Base-by-base conservation (phyloP, 148 eudicot genomes). In the Chenopodium suecicum region DNA sequence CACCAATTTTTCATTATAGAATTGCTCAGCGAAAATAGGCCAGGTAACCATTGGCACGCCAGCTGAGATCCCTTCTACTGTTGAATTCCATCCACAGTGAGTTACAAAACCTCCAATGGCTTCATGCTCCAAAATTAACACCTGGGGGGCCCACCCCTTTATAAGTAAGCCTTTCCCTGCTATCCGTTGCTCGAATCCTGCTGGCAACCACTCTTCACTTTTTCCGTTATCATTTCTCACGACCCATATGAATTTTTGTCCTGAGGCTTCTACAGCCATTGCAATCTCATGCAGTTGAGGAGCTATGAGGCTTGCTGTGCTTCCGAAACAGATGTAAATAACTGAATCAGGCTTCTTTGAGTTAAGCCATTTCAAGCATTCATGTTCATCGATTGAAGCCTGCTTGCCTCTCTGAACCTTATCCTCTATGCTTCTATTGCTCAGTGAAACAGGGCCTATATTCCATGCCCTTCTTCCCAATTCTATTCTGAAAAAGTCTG, bases 301-400 rank as follows among this genome's bases (percentile, higher is more conserved):
- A 7, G 70, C 54, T 31, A 60, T 60, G 7, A 84, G 82, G 4
- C 54, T 75, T 25, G 79, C 47, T 7, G 80, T 12, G 82, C 92
- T 90, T 13, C 96, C 93, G 22, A 92, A 89, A 65, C 90, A 83
- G 1, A 88, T 60, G 80, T 90, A 92, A 29, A 89, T 58, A 7
- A 91, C 96, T 0, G 96, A 89, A 34, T 75, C 76, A 23, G 89
- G 88, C 64, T 79, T 79, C 80, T 87, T 90, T 1, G 91, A 87
- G 66, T 89, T 77, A 3, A 93, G 90, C 97, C 97, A 93, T 50
- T 86, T 78, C 78, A 89, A 37, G 81, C 91, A 91, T 20, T 87
- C 88, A 1, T 86, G 82, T 14, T 87, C 83, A 70, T 88, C 86
- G 4, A 92, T 83, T 1, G 86, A 77, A 5, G 89, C 76, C 66